Evolutionary conservation across 495 filamentous ascomycete genomes (phyloP).

Genomic region (Neurospora intermedia): DNA sequence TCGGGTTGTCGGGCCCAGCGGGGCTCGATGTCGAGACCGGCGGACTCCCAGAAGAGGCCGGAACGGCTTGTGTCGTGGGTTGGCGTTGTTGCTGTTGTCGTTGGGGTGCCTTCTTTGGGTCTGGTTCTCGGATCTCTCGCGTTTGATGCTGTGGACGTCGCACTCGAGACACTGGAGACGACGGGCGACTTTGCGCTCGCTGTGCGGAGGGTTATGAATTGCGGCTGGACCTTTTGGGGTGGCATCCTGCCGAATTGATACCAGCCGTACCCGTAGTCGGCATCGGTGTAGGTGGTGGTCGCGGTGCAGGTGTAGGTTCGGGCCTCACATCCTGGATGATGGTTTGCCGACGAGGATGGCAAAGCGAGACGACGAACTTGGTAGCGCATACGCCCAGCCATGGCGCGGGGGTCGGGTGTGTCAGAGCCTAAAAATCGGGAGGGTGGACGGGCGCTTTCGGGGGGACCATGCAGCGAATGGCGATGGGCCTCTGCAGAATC

Average conservation of each 20-base stretch:
- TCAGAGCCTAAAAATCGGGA: not conserved
- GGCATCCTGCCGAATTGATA: not conserved
- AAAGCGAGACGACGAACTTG: not conserved
- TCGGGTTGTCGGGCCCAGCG: constrained; percentile 21
- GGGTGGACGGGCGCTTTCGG: not conserved
- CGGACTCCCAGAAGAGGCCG: constrained; percentile 19
- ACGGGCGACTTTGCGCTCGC: not conserved
- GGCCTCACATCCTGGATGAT: not conserved
- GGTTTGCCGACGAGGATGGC: not conserved
- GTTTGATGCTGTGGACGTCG: not conserved
- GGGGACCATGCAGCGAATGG: not conserved
- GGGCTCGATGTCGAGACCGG: constrained; percentile 14
- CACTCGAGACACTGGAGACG: not conserved
- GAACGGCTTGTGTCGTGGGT: constrained; percentile 17
- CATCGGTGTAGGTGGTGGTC: not conserved
- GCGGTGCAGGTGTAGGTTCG: not conserved
- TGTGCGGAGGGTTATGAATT: not conserved
- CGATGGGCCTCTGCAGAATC: not conserved
- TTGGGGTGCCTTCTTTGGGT: not conserved
- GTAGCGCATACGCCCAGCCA: not conserved
- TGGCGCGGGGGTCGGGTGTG: not conserved
- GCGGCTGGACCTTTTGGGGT: not conserved
- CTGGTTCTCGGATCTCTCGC: not conserved
- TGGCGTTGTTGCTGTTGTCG: not conserved
- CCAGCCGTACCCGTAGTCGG: not conserved